A percentile compares a stretch with the other conserved stretches of the same genome.
Conservation (phyloP, 345 rosid species). For the Eucalyptus erythrocorys region DNA sequence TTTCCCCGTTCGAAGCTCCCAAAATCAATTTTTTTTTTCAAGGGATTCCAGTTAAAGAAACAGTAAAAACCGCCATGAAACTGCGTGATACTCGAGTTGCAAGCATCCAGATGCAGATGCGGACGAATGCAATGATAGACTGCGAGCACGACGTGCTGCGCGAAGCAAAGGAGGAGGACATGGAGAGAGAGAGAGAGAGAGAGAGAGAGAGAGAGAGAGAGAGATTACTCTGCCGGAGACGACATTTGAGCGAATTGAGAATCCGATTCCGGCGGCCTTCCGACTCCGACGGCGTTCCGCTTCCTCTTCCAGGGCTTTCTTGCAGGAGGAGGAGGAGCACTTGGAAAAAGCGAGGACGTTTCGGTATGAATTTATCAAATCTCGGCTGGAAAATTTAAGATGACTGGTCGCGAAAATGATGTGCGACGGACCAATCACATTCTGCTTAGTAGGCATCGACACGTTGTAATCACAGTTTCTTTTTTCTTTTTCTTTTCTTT, state of each 20-base stretch:
- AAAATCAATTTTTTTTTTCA: background rate
- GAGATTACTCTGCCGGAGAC: conserved; percentile 22
- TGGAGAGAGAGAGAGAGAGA: background rate
- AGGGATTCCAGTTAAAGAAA: background rate
- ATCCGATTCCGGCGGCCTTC: background rate
- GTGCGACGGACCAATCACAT: background rate
- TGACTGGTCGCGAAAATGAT: background rate
- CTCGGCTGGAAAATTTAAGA: background rate
- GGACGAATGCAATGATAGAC: background rate
- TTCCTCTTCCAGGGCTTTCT: background rate
- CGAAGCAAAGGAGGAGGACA: background rate
- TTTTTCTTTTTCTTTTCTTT: background rate
- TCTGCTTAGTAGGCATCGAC: background rate
- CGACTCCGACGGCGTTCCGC: background rate
- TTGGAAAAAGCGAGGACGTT: background rate
- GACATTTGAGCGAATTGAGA: conserved; percentile 4
- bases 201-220: background rate
- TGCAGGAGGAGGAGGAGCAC: background rate
- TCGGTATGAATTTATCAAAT: background rate
- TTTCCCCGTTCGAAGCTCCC: background rate
- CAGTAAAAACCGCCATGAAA: background rate
- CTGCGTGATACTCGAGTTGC: background rate
- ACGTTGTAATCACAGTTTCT: background rate
- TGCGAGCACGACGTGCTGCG: background rate
- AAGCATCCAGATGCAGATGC: background rate